Base-by-base conservation (phyloP, 371 early-diverging fungal genomes). In the Paraphysoderma sedebokerense region DNA sequence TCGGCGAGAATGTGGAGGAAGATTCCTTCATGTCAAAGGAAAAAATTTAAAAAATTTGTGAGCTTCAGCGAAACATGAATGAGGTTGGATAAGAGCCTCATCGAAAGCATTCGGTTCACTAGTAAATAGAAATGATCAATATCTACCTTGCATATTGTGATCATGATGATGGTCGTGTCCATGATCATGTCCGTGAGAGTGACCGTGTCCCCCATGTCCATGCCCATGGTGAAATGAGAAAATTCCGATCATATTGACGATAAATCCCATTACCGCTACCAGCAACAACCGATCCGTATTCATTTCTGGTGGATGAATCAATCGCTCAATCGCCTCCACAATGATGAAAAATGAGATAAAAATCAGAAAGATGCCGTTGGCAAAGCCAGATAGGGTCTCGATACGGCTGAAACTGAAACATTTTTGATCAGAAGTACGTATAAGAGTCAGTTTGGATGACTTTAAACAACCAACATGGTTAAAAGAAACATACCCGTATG, bases 1-100 rank as follows among this genome's bases (percentile, higher is more conserved):
- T 96, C 97, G 5, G 92, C 89, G 56, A 96, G 64, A 31, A 96
- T 81, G 52, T 95, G 97, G 50, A 96, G 60, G 59, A 92, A 96
- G 38, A 96, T 86, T 35, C 93, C 83, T 77, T n/a, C n/a, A 17
- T 3, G 50, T 19, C 29, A 9, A 44, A 48, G n/a, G 51, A 48
- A 27, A 38, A n/a, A 11, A 39, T n/a, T n/a, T n/a, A n/a, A n/a
- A n/a, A n/a, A n/a, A n/a, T n/a, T n/a, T n/a, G n/a, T n/a, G 49
- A 17, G 11, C 20, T 36, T 26, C 28, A 9, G 22, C 17, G n/a
- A 7, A n/a, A 34, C 15, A 29, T 17, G 8, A 48, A 13, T 34
- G 15, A 60, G 32, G 36, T 30, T 19, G 19, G 49, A 44, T 32
- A 9, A 26, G 27, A 13, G 8, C 34, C 12, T 23, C 22, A 52